A percentile compares a stretch with the other conserved stretches of the same genome.
Evolutionary conservation across 192 early-diverging fungal species (phyloP).

Genomic region (Gigaspora rosea): DNA sequence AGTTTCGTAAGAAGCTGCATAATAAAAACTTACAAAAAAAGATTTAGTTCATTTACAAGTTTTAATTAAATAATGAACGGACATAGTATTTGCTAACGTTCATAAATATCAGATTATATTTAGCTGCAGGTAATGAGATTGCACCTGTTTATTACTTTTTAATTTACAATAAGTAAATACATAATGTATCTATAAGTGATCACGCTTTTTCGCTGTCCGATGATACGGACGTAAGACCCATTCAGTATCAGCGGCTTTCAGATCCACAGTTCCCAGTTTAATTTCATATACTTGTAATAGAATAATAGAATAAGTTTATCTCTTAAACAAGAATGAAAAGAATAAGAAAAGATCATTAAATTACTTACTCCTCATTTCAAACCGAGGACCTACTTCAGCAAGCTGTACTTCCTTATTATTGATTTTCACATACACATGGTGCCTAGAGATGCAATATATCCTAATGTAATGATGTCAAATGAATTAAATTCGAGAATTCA

Average conservation of each 20-base stretch:
- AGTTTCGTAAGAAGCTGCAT: too few relatives aligned
- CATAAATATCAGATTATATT: too few relatives aligned
- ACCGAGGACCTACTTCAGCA: slow-evolving; percentile 96
- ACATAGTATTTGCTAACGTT: too few relatives aligned
- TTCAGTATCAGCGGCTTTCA: slow-evolving; percentile 93
- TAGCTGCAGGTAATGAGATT: too few relatives aligned
- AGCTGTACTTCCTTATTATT: slow-evolving; percentile 88
- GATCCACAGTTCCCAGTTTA: slow-evolving; percentile 91
- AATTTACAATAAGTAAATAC: neutral
- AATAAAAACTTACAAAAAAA: too few relatives aligned
- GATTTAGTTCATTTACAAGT: too few relatives aligned
- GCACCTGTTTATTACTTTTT: too few relatives aligned
- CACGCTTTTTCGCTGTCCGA: slow-evolving; percentile 81
- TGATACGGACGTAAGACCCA: slow-evolving; percentile 95
- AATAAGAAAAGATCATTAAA: slow-evolving; percentile 1
- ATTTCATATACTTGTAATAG: slow-evolving; percentile 82
- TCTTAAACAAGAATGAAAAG: neutral
- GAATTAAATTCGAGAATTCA: neutral
- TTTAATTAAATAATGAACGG: too few relatives aligned
- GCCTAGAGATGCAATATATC: slow-evolving; percentile 55
- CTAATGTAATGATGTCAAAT: neutral
- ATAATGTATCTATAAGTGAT: slow-evolving; percentile 54
- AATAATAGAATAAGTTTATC: slow-evolving; percentile 4
- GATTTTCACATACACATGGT: slow-evolving; percentile 93
- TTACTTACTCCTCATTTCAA: slow-evolving; percentile 88